Percentiles rank a stretch among this genome's conserved stretches.
Conservation (phyloP, 306 rosid species). For the Trifolium fragiferum region DNA sequence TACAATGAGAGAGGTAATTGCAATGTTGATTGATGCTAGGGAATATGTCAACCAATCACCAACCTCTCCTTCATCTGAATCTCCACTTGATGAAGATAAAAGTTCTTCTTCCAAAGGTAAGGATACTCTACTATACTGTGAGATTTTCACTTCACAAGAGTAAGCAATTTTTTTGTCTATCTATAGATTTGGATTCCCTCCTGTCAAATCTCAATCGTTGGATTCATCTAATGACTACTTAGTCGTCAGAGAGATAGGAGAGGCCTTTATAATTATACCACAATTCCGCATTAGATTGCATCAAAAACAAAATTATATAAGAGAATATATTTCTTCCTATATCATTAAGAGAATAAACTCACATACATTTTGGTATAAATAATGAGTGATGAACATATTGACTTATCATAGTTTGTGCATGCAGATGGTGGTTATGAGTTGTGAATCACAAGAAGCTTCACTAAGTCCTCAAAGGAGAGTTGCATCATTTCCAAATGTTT, state of each 20-base stretch:
- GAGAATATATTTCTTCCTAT: not conserved
- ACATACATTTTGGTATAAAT: too few relatives aligned
- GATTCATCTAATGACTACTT: not conserved
- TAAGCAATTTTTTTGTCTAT: not conserved
- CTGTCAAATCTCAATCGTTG: not conserved
- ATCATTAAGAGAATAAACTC: not conserved
- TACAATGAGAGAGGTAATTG: slow-evolving; percentile 84
- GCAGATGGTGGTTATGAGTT: slow-evolving; percentile 45
- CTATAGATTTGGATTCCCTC: not conserved
- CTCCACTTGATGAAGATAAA: slow-evolving; percentile 63
- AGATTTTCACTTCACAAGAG: not conserved
- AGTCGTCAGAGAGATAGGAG: not conserved
- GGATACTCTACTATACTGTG: not conserved
- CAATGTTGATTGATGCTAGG: slow-evolving; percentile 76
- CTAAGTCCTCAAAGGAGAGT: slow-evolving; percentile 1
- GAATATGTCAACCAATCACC: slow-evolving; percentile 59
- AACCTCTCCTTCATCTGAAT: slow-evolving; percentile 67
- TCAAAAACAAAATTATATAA: not conserved
- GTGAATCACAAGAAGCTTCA: slow-evolving; percentile 24
- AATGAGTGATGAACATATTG: not conserved
- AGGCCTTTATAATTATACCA: not conserved
- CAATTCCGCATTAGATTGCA: not conserved
- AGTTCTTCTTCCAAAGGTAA: slow-evolving; percentile 61
- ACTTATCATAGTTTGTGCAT: slow-evolving; percentile 39
- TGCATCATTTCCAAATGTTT: slow-evolving; percentile 5